Base-by-base conservation (phyloP, 257 asterid species). In the Solanum bulbocastanum region DNA sequence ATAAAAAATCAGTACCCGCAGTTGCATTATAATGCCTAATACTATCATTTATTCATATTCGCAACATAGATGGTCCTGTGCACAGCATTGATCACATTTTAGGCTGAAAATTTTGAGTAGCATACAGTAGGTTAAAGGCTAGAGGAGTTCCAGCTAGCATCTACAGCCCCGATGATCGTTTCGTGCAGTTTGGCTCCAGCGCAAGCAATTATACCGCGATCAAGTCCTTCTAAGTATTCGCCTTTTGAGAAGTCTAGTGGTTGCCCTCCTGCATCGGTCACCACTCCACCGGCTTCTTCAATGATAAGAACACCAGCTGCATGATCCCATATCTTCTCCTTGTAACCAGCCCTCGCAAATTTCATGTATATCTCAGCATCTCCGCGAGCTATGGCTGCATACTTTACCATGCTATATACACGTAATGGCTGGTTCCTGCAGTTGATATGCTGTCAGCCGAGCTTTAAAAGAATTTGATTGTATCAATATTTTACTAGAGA, bases 321-420 rank as follows among this genome's bases (percentile, higher is more conserved):
- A 83, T 96, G 99, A 86, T 96, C 99, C 99, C 97, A 96, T 91
- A 95, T 95, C 90, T 96, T 96, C 93, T 96, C 99, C 93, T 93
- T 94, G 88, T 94, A 94, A 40, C 97, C 98, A 16, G 95, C 91
- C 88, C 98, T 88, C 0, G 96, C 96, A 49, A 95, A 96, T 85
- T 95, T 96, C 98, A 96, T 96, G 92, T 93, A 95, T 90, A 94
- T 91, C 85, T 96, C 98, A 11, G 97, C 98, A 27, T 95, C 97
- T 66, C 99, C 99, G 75, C 96, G 89, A 8, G 99, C 99, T 92
- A 95, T 95, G 75, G 98, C 96, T 79, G 97, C 99, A 12, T 95
- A 96, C 87, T 96, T 96, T 58, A 95, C 98, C 98, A 93, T 94
- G 69, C 96, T 92, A 32, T 95, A 93, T 86, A 96, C 89, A 5